These are phyloP conservation scores for Trichoderma aggressivum DNA, from an alignment of 2,329 filamentous ascomycete species.

Conservation along the genomic window DNA sequence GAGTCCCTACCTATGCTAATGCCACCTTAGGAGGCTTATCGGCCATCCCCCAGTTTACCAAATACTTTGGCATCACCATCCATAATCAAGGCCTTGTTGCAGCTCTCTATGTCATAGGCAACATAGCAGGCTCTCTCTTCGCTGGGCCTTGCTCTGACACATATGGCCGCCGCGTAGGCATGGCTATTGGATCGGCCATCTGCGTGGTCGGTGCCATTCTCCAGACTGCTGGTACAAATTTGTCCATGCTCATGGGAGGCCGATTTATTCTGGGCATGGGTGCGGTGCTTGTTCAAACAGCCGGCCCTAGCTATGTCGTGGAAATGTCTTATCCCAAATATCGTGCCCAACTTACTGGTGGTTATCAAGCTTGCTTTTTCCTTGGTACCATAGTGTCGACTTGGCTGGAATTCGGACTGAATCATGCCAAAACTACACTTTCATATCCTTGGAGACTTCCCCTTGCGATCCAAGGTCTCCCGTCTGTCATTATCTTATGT, in stretches of 20 bases:
- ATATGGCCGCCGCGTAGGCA: not conserved
- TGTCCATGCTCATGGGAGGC: slow-evolving; percentile 4
- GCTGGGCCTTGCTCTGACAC: not conserved
- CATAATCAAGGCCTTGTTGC: not conserved
- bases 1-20: not conserved
- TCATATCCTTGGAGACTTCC: not conserved
- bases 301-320: not conserved
- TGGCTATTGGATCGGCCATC: not conserved
- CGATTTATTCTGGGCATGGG: slow-evolving; percentile 3
- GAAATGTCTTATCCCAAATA: slow-evolving; percentile 5
- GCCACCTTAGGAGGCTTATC: not conserved
- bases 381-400: slow-evolving; percentile 1
- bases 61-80: not conserved
- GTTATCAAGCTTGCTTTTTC: not conserved
- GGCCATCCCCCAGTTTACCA: not conserved
- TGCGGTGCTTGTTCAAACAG: not conserved
- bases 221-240: not conserved
- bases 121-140: not conserved
- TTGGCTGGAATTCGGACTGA: not conserved
- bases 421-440: not conserved
- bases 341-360: not conserved
- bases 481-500: not conserved
- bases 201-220: not conserved
- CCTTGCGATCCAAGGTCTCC: not conserved
- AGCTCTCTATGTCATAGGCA: not conserved